Conservation (phyloP, 2,329 filamentous ascomycete species). For the Fusarium citri region DNA sequence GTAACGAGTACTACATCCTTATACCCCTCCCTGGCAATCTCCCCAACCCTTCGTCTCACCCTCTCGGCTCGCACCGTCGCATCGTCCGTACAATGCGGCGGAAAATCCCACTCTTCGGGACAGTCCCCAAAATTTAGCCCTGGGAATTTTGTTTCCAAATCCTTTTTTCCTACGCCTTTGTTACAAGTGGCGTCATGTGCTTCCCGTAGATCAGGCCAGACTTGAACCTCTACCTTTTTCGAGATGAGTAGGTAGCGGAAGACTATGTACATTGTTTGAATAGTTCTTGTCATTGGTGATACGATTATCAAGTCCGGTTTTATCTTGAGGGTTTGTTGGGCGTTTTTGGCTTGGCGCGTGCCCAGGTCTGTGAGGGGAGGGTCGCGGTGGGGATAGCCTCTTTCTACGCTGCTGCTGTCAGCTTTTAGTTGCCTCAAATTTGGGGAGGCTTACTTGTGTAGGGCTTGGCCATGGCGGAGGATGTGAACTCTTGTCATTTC, state of each 20-base stretch:
- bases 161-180: conserved; percentile 31
- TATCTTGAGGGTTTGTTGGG: not conserved
- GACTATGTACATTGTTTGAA: conserved; percentile 38
- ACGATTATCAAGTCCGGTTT: conserved; percentile 28
- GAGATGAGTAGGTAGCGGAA: conserved; percentile 20
- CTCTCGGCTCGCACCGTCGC: conserved; percentile 37
- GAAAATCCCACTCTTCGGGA: conserved; percentile 35
- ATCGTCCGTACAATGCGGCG: conserved; percentile 20
- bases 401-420: conserved; percentile 26
- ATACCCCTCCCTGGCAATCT: conserved; percentile 19
- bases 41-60: conserved; percentile 26
- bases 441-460: conserved; percentile 38
- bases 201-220: conserved; percentile 43
- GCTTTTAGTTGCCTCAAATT: too few relatives aligned
- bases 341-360: conserved; percentile 7
- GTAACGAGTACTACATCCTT: conserved; percentile 35
- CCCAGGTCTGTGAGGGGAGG: conserved; percentile 34
- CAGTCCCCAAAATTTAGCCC: conserved; percentile 38
- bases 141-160: conserved; percentile 31
- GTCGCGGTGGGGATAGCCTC: conserved; percentile 33
- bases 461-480: conserved; percentile 28
- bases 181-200: conserved; percentile 44
- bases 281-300: conserved; percentile 34
- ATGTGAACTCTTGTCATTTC: conserved; percentile 28
- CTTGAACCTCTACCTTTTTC: conserved; percentile 13